phyloP scores from a whole-genome alignment of 2,329 filamentous ascomycete genomes.

The Talaromyces funiculosus region DNA sequence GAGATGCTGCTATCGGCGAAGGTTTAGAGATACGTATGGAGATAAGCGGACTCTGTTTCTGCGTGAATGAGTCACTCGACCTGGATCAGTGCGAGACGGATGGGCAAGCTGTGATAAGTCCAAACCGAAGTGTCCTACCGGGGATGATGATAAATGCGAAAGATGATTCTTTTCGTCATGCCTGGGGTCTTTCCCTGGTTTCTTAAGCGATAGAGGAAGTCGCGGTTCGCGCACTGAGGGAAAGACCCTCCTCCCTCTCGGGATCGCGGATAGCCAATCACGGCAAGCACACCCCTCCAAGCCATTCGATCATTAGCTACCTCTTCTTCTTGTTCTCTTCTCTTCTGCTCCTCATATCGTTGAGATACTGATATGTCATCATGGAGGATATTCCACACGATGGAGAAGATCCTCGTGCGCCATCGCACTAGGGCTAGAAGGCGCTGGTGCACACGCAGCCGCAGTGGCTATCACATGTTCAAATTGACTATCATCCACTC shows the following conservation, averaged over 20 bases:
- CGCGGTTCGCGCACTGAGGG: conserved; percentile 11
- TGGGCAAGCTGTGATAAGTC: neutral
- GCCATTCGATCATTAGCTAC: conserved; percentile 29
- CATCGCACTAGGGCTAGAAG: neutral
- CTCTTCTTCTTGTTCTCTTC: neutral
- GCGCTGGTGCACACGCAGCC: neutral
- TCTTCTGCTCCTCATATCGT: conserved; percentile 4
- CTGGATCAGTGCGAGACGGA: neutral
- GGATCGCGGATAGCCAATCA: conserved; percentile 30
- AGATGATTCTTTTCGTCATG: neutral
- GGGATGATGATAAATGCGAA: too few species aligned
- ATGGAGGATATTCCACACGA: neutral
- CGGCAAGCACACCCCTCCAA: conserved; percentile 31
- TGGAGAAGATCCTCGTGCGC: neutral
- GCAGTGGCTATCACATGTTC: neutral
- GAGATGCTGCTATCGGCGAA: conserved; percentile 12
- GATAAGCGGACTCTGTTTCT: neutral
- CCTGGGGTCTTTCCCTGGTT: neutral
- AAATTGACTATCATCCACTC: neutral
- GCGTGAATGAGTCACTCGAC: neutral
- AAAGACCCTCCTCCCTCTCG: conserved; percentile 14
- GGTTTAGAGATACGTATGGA: neutral
- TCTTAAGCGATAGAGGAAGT: conserved; percentile 2
- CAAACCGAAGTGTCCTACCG: too few species aligned
- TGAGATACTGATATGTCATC: neutral